Evolutionary conservation across 2,329 filamentous ascomycete genomes (phyloP), one percentile per base, ranked within the genome.

Genomic region (Epichloe gansuensis): DNA sequence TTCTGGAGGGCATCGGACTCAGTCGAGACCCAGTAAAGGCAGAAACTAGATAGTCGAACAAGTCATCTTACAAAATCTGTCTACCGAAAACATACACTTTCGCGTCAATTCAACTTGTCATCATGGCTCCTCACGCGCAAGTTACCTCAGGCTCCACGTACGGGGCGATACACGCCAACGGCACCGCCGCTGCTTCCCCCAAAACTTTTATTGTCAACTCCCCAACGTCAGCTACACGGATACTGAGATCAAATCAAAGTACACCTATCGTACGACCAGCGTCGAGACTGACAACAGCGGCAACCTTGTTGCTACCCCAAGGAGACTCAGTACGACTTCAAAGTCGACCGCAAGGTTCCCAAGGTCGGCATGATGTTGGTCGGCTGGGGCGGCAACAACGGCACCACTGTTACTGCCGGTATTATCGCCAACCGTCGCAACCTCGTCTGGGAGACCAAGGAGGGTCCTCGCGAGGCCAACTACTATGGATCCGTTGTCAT

Each of bases 401-500:
- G 93, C 60, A 89, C 89, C 60, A 98, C 93, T 54, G 89, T 98
- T 57, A 97, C 93, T 55, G 93, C 93, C 57, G 93, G 91, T 69
- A 95, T 98, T 72, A 80, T 98, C 67, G 93, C 91, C 72, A 98
- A 98, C 74, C 87, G 88, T 67, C 87, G 85, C 62, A 79, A 82
- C 54, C 80, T 97, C 54, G 75, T 77, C 56, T 98, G 93, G 93
- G 88, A 96, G 59, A 97, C 93, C 63, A 91, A 91, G 65, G 89
- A 96, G 71, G 91, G 91, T 51, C 74, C 80, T 60, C 88, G 83
- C 58, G 76, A 81, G 59, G 86, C 93, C 72, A 98, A 98, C 75
- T 98, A 97, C 81, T 98, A 96, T 69, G 93, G 93, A 64, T 98
- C 93, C 53, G 82, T 97, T 62, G 82, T 97, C 71, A 97, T 98